Conservation (phyloP, 148 eudicot species). For the Silene latifolia region DNA sequence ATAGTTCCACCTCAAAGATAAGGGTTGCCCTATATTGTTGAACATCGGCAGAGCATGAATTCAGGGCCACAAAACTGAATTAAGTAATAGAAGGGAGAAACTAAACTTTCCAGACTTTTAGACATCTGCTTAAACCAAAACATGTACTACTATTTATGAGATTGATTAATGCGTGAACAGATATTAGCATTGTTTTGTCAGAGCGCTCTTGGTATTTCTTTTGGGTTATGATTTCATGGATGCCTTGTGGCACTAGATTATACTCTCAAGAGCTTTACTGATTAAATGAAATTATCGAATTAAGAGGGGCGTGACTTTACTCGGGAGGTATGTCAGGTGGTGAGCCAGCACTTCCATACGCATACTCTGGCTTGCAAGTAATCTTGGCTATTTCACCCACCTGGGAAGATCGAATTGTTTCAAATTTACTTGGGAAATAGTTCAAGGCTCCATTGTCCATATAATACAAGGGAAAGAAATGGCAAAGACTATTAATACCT, state of each 20-base stretch:
- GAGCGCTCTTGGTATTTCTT: background rate
- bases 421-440: background rate
- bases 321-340: conserved; percentile 93
- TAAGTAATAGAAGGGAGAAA: background rate
- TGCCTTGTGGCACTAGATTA: background rate
- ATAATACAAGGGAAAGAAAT: background rate
- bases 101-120: too few species aligned
- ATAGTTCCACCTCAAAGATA: conserved; percentile 82
- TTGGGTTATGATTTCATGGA: background rate
- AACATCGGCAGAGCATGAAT: background rate
- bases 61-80: conserved; percentile 3
- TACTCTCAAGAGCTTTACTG: background rate
- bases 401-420: conserved; percentile 32
- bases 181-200: too few species aligned
- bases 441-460: background rate
- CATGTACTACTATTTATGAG: background rate
- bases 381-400: conserved; percentile 90
- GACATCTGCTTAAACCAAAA: background rate
- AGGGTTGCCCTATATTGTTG: conserved; percentile 66
- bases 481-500: conserved; percentile 33
- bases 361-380: conserved; percentile 94
- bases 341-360: conserved; percentile 96
- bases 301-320: conserved; percentile 40
- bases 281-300: background rate
- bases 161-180: background rate